These are phyloP conservation scores for Rhynchosporium agropyri DNA, from an alignment of 2,329 filamentous ascomycete species.

Conservation along the genomic window DNA sequence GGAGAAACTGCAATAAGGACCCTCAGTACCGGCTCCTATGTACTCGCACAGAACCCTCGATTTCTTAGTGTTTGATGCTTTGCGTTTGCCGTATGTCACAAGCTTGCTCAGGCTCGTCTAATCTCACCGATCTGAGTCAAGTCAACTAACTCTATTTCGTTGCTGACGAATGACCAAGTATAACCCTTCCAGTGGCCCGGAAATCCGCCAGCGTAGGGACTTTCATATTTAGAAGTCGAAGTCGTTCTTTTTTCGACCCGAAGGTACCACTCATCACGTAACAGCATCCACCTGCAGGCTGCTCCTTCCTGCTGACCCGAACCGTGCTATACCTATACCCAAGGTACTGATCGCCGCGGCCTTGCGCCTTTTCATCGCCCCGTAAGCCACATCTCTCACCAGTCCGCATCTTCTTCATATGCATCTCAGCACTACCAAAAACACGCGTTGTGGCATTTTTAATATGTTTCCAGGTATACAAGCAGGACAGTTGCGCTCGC, in stretches of 20 bases:
- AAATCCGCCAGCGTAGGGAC: no score
- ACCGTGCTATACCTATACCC: not conserved
- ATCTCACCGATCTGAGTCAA: no score
- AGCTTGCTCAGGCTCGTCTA: no score
- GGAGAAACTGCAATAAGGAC: no score
- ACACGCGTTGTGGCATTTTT: not conserved
- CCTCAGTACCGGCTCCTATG: no score
- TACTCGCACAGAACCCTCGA: no score
- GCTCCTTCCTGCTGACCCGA: conserved; percentile 6
- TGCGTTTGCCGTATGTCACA: no score
- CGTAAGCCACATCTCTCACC: conserved; percentile 8
- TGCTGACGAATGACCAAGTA: not conserved
- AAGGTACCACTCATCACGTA: not conserved
- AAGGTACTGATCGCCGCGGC: conserved; percentile 4
- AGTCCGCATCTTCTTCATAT: conserved; percentile 1
- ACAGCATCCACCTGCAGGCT: not conserved
- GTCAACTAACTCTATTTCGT: no score
- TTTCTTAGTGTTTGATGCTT: not conserved
- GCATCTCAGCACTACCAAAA: no score
- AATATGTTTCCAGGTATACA: not conserved
- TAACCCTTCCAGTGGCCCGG: not conserved
- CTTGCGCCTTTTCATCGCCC: conserved; percentile 13
- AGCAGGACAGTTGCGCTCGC: not conserved
- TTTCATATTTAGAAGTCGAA: no score
- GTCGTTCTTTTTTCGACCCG: not conserved